These are phyloP conservation scores for Aspergillus hancockii DNA, from an alignment of 495 filamentous ascomycete species.

Conservation along the genomic window DNA sequence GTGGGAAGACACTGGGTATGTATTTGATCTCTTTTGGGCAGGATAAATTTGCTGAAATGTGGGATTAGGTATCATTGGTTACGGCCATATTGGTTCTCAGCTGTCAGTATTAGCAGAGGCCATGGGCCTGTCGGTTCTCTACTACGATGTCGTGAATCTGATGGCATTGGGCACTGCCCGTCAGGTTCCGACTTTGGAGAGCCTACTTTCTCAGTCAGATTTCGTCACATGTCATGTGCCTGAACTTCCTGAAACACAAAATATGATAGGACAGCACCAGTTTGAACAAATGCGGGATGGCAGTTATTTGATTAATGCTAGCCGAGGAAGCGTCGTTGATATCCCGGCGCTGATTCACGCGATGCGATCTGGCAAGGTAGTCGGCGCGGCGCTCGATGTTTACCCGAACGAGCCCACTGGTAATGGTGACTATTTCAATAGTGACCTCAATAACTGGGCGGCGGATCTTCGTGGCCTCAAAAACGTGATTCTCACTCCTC, in stretches of 20 bases:
- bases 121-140: constrained; percentile 97
- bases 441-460: constrained; percentile 81
- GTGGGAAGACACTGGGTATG: constrained; percentile 90
- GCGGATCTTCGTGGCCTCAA: constrained; percentile 80
- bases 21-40: background rate
- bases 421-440: constrained; percentile 94
- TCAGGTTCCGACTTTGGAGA: constrained; percentile 76
- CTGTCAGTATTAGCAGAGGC: constrained; percentile 93
- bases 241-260: constrained; percentile 85
- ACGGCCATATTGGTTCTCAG: constrained; percentile 97
- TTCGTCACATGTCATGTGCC: constrained; percentile 96
- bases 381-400: constrained; percentile 93
- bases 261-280: constrained; percentile 78
- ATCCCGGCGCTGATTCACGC: constrained; percentile 89
- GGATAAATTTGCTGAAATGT: constrained; percentile 9
- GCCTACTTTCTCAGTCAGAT: constrained; percentile 76
- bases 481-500: constrained; percentile 93
- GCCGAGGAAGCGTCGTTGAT: constrained; percentile 89
- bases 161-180: constrained; percentile 89
- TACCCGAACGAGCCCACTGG: constrained; percentile 91
- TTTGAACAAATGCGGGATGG: constrained; percentile 88
- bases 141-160: constrained; percentile 88
- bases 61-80: constrained; percentile 78
- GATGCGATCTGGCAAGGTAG: constrained; percentile 84
- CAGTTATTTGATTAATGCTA: constrained; percentile 93